Evolutionary conservation across 257 asterid species (phyloP).

Genomic region (Nicotiana paniculata): DNA sequence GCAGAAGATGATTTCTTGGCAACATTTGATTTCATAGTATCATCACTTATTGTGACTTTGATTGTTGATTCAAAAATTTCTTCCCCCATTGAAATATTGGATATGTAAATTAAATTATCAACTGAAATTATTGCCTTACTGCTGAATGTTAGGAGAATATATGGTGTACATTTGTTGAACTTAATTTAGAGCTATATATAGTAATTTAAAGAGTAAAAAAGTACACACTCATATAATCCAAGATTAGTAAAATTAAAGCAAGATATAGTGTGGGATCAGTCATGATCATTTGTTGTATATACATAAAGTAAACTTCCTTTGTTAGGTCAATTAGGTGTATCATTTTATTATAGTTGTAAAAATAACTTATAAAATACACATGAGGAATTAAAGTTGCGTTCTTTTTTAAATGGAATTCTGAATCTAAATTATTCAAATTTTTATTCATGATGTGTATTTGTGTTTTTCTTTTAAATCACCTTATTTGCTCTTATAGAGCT

Average conservation of each 20-base stretch:
- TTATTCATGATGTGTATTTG: too few relatives aligned
- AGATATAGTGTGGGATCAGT: neutral
- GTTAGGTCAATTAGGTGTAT: neutral
- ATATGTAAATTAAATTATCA: neutral
- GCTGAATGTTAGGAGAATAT: neutral
- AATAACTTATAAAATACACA: too few relatives aligned
- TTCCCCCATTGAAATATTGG: neutral
- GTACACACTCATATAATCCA: neutral
- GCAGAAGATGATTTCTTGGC: neutral
- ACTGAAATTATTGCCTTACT: too few relatives aligned
- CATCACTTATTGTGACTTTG: neutral
- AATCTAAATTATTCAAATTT: too few relatives aligned
- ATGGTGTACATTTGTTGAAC: neutral
- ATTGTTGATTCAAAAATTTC: conserved; percentile 2
- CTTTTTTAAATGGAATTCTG: too few relatives aligned
- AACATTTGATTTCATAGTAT: neutral
- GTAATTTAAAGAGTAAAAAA: neutral
- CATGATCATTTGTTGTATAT: neutral
- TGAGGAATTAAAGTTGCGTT: too few relatives aligned
- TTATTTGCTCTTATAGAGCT: too few relatives aligned
- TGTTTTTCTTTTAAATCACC: too few relatives aligned
- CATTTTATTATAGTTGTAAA: neutral
- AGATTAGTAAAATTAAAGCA: neutral
- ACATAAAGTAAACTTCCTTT: neutral
- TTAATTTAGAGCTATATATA: neutral